Percentiles rank a stretch among this genome's conserved stretches.
phyloP scores from a whole-genome alignment of 2,329 filamentous ascomycete species.

The Colletotrichum brevisporum region DNA sequence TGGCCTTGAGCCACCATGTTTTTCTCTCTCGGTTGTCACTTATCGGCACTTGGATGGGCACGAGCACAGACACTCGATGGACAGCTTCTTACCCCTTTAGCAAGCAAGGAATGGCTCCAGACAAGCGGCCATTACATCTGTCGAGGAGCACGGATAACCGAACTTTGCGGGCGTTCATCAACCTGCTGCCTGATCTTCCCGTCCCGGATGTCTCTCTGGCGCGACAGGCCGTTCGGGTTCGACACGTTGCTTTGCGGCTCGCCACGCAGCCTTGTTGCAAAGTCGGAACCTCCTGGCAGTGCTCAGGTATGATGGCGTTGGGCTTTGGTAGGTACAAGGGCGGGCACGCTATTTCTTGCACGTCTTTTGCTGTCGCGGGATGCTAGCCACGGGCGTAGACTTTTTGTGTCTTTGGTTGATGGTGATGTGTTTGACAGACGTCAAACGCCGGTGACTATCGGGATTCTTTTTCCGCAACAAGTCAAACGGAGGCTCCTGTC shows the following conservation, averaged over 20 bases:
- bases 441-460: not conserved
- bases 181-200: not conserved
- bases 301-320: not conserved
- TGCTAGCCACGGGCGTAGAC: not conserved
- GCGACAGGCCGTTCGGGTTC: slow-evolving; percentile 4
- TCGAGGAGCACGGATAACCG: slow-evolving; percentile 10
- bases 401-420: not conserved
- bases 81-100: not conserved
- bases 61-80: slow-evolving; percentile 23
- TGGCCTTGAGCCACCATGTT: not conserved
- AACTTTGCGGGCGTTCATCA: slow-evolving; percentile 2
- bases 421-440: not conserved
- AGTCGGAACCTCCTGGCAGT: not conserved
- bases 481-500: not conserved
- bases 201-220: slow-evolving; percentile 7
- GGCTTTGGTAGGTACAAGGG: not conserved
- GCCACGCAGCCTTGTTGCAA: not conserved
- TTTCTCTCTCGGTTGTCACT: slow-evolving; percentile 17
- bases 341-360: not conserved
- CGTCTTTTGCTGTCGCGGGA: not conserved
- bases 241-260: slow-evolving; percentile 3
- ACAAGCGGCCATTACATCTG: not conserved
- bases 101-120: not conserved
- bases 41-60: slow-evolving; percentile 20
- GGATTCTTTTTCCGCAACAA: not conserved